Conservation (phyloP, 108 stramenopile species). For the Cylindrotheca fusiformis region DNA sequence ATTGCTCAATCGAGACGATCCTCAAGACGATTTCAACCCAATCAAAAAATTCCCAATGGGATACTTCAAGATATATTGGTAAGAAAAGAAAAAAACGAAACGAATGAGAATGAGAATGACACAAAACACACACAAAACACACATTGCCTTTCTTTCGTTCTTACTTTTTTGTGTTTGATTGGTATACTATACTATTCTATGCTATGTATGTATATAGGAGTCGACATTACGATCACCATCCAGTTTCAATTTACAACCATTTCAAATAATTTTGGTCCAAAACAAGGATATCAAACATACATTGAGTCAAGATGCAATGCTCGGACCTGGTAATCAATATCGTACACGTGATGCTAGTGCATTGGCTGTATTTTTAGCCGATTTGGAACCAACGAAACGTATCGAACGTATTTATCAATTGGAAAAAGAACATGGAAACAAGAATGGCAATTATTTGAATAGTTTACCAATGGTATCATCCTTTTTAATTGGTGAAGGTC, state of each 20-base stretch:
- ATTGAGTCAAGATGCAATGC: constrained; percentile 65
- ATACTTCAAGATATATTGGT: constrained; percentile 55
- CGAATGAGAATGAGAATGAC: no score
- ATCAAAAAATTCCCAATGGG: constrained; percentile 36
- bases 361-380: constrained; percentile 72
- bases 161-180: no score
- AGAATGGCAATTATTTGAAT: constrained; percentile 64
- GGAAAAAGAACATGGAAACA: constrained; percentile 45
- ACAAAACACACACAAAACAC: no score
- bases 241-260: constrained; percentile 85
- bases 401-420: constrained; percentile 60
- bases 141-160: no score
- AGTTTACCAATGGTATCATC: constrained; percentile 60
- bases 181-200: no score
- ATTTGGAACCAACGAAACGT: constrained; percentile 69
- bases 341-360: constrained; percentile 63
- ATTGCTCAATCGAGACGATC: constrained; percentile 55
- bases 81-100: no score
- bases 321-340: constrained; percentile 76
- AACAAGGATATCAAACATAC: constrained; percentile 40
- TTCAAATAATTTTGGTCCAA: constrained; percentile 73
- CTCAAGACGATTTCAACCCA: constrained; percentile 61
- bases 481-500: constrained; percentile 77
- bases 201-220: constrained; percentile 1
- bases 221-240: constrained; percentile 55